phyloP scores from a whole-genome alignment of 106 monocot genomes.

The Phalaenopsis equestris region DNA sequence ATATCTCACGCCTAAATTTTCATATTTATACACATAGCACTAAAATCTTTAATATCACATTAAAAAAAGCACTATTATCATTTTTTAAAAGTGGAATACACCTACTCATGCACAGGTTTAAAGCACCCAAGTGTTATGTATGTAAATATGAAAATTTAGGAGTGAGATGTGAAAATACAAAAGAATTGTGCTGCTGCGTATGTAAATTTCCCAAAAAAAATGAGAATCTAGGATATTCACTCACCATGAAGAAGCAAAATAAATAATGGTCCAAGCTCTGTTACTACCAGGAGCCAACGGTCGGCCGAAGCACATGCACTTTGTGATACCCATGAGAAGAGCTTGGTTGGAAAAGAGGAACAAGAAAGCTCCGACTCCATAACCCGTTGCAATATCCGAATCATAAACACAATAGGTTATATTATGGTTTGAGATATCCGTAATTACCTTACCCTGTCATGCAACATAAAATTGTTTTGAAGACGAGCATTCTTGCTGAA shows the following conservation, averaged over 20 bases:
- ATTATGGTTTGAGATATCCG: constrained; percentile 43
- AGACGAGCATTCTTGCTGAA: neutral
- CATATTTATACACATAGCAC: too few species aligned
- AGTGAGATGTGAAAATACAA: too few species aligned
- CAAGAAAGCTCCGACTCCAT: constrained; percentile 85
- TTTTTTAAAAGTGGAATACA: too few species aligned
- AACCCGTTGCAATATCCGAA: constrained; percentile 91
- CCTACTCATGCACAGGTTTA: too few species aligned
- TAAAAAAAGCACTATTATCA: too few species aligned
- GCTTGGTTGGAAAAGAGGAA: constrained; percentile 70
- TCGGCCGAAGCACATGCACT: constrained; percentile 90
- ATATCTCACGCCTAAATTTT: too few species aligned
- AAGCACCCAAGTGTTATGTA: too few species aligned
- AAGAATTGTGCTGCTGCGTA: too few species aligned
- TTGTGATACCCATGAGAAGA: constrained; percentile 77
- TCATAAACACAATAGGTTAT: constrained; percentile 77
- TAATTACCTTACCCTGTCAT: constrained; percentile 56
- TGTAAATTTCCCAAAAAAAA: too few species aligned
- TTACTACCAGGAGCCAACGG: constrained; percentile 79
- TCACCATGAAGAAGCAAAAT: constrained; percentile 86
- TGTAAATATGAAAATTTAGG: too few species aligned
- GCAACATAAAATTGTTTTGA: constrained; percentile 1
- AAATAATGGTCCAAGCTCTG: constrained; percentile 97
- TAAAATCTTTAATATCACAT: too few species aligned
- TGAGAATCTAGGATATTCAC: neutral